phyloP scores from a whole-genome alignment of 371 early-diverging fungal species.

The Rhizopus microsporus region DNA sequence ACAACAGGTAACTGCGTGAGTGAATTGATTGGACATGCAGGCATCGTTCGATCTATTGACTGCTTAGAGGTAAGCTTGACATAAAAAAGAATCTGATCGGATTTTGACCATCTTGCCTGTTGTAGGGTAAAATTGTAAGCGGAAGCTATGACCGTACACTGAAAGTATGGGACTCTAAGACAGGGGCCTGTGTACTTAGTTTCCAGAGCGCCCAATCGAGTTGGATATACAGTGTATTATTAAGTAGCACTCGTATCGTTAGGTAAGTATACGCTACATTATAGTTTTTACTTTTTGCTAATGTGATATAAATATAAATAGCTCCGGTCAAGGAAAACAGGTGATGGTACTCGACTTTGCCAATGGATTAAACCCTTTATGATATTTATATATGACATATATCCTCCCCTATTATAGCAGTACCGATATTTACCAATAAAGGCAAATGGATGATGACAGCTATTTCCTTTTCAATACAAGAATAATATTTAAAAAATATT shows the following conservation, averaged over 20 bases:
- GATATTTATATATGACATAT: background rate
- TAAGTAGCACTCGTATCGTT: constrained; percentile 74
- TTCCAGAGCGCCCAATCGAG: constrained; percentile 74
- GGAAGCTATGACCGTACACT: constrained; percentile 91
- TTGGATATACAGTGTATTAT: constrained; percentile 92
- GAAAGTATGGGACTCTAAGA: constrained; percentile 86
- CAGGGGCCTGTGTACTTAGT: constrained; percentile 49
- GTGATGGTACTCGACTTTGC: background rate
- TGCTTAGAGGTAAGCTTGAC: constrained; percentile 51
- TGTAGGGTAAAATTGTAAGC: constrained; percentile 43
- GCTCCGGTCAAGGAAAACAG: background rate
- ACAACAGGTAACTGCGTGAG: constrained; percentile 73
- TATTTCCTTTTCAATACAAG: too few relatives aligned
- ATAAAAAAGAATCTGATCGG: too few relatives aligned
- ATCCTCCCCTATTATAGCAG: too few relatives aligned
- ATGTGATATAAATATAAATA: background rate
- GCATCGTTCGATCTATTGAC: constrained; percentile 90
- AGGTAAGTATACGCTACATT: constrained; percentile 29
- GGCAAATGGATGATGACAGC: too few relatives aligned
- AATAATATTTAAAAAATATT: too few relatives aligned
- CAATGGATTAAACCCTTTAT: background rate
- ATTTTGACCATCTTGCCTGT: background rate
- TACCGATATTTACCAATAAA: too few relatives aligned
- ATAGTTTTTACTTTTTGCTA: background rate
- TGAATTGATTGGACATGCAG: constrained; percentile 85